Evolutionary conservation across 2,329 filamentous ascomycete species (phyloP).

Genomic region (Zymoseptoria brevis): DNA sequence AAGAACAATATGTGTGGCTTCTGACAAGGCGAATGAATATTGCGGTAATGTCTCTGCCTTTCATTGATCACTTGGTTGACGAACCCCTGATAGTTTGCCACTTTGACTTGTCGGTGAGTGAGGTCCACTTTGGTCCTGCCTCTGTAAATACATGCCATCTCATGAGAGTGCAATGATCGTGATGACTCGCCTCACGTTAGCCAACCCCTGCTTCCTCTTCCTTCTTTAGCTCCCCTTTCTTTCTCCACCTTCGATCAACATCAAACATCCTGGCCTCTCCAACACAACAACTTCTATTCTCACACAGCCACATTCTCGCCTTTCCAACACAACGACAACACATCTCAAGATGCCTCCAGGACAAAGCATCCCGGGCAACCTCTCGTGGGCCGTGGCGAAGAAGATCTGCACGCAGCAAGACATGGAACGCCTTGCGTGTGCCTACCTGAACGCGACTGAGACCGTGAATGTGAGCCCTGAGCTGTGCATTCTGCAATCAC

Average conservation of each 20-base stretch:
- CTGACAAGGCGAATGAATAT: not conserved
- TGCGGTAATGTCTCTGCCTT: not conserved
- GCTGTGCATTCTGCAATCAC: not conserved
- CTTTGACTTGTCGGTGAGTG: not conserved
- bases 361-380: conserved; percentile 9
- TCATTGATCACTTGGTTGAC: not conserved
- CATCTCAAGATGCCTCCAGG: conserved; percentile 8
- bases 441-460: conserved; percentile 10
- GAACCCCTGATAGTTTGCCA: not conserved
- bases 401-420: conserved; percentile 12
- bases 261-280: not conserved
- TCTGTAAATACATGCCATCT: not conserved
- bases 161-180: not conserved
- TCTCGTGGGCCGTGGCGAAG: conserved; percentile 14
- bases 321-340: not conserved
- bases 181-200: not conserved
- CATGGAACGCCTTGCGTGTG: conserved; percentile 18
- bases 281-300: not conserved
- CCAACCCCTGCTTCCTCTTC: not conserved
- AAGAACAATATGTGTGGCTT: not conserved
- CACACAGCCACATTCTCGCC: not conserved
- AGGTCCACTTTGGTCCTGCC: not conserved
- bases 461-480: conserved; percentile 5
- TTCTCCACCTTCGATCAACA: not conserved
- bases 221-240: not conserved